Evolutionary conservation across 2,329 filamentous ascomycete genomes (phyloP), one percentile per base, ranked within the genome.

Genomic region (Sporothrix dimorphospora): DNA sequence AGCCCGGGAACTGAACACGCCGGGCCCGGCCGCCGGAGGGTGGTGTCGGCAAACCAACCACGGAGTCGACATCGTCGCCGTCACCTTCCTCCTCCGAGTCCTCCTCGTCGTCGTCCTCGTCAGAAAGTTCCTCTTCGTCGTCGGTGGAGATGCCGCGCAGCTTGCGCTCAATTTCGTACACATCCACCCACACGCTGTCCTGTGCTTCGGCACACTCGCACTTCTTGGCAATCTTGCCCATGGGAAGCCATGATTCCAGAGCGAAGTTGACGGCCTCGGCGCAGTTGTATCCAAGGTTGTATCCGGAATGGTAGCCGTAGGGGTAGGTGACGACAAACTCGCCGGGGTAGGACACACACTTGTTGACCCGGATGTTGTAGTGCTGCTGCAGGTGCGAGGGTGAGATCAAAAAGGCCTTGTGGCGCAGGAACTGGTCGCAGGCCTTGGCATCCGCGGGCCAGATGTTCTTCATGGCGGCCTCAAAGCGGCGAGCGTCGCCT

Each of bases 311-410:
- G 80, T 99, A 99, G 27, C 96, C 96, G 78, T 98, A 99, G 0
- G 96, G 96, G 79, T 97, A 99, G 0, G 96, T 99, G 75, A 99
- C 97, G 74, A 99, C 94, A 75, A 99, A 99, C 79, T 99, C 96
- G 73, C 96, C 95, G 74, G 97, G 96, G 77, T 97, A 94, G 67
- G 97, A 97, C 14, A 98, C 93, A 74, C 97, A 88, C 78, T 94
- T 95, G 84, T 99, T 99, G 79, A 98, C 97, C 71, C 93, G 95
- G 82, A 99, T 98, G 75, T 94, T 93, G 81, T 93, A 98, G 77
- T 97, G 91, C 72, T 92, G 92, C 77, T 93, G 90, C 12, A 99
- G 85, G 72, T 96, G 89, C 53, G 93, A 91, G 0, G 96, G 96
- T 0, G 96, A 99, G 75, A 99, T 97, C 34, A 99, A 86, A 78